A percentile compares a stretch with the other conserved stretches of the same genome.
These are phyloP conservation scores for Mycena capillaripes DNA, from an alignment of 768 basidiomycete genomes.

Conservation along the genomic window DNA sequence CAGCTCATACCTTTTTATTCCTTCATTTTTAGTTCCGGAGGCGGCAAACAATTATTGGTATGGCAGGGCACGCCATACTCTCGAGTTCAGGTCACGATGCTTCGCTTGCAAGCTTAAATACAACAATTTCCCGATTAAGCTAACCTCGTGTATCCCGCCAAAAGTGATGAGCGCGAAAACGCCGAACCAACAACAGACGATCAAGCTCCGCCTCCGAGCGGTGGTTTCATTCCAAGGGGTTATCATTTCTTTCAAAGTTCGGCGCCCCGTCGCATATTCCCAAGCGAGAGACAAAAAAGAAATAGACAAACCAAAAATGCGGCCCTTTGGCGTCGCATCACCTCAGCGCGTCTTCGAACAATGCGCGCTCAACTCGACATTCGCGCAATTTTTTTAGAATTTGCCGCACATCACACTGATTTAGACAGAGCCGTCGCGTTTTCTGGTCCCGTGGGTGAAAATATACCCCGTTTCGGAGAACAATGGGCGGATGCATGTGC, in stretches of 20 bases:
- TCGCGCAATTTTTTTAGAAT: too few relatives aligned
- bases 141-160: background rate
- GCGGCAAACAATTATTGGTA: too few relatives aligned
- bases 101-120: background rate
- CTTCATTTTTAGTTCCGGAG: too few relatives aligned
- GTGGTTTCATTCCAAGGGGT: too few relatives aligned
- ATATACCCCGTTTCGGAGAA: conserved; percentile 11
- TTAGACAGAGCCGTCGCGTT: background rate
- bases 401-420: background rate
- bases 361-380: background rate
- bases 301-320: background rate
- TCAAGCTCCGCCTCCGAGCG: too few relatives aligned
- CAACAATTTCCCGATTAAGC: conserved; percentile 7
- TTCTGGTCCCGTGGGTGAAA: background rate
- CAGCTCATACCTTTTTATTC: too few relatives aligned
- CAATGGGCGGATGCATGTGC: conserved; percentile 27
- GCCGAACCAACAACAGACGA: background rate
- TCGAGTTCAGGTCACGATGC: too few relatives aligned
- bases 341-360: background rate
- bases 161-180: background rate
- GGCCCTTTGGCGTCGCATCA: background rate
- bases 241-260: too few relatives aligned
- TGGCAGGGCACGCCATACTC: too few relatives aligned
- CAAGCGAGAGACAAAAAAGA: background rate
- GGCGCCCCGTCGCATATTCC: too few relatives aligned